Base-by-base conservation (phyloP, 164 flowering plant species). In the Vitis amurensis region DNA sequence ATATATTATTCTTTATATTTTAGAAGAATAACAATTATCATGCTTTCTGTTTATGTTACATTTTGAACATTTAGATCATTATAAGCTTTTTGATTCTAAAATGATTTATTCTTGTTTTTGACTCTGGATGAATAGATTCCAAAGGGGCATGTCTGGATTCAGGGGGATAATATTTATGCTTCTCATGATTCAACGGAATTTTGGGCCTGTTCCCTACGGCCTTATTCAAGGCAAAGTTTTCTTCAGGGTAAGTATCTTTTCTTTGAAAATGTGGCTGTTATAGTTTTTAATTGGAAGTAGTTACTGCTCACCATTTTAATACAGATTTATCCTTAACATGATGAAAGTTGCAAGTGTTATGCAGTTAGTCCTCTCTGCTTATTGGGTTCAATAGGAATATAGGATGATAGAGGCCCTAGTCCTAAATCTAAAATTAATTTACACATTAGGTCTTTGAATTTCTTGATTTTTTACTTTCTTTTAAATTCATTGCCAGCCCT, bases 101-200 rank as follows among this genome's bases (percentile, higher is more conserved):
- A 37, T 37, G 44, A 37, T 37, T 52, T 60, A 61, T 11, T 61
- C 61, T 30, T 44, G 4, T 47, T 55, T 51, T 63, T 15, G 31
- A 59, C 8, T 9, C 53, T 64, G 49, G 61, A 64, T 71, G 66
- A 31, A 3, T 63, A 88, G 90, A 89, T 88, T 17, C 92, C 92
- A 16, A 85, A 85, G 79, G 92, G 89, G 19, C 89, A 88, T 73
- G 77, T 87, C 16, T 88, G 92, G 92, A 77, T 88, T 68, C 89
- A 88, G 53, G 92, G 92, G 27, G 92, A 88, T 76, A 85, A 86
- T 48, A 62, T 80, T 8, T 82, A 86, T 77, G 73, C 66, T 2
- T 88, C 92, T 1, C 29, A 30, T 4, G 92, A 88, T 81, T 88
- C 92, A 13, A 13, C 71, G 92, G 44, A 64, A 82, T 29, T 77